Percentiles rank a stretch among this genome's conserved stretches.
These are phyloP conservation scores for Circinella umbellata DNA, from an alignment of 371 early-diverging fungal species.

Conservation along the genomic window DNA sequence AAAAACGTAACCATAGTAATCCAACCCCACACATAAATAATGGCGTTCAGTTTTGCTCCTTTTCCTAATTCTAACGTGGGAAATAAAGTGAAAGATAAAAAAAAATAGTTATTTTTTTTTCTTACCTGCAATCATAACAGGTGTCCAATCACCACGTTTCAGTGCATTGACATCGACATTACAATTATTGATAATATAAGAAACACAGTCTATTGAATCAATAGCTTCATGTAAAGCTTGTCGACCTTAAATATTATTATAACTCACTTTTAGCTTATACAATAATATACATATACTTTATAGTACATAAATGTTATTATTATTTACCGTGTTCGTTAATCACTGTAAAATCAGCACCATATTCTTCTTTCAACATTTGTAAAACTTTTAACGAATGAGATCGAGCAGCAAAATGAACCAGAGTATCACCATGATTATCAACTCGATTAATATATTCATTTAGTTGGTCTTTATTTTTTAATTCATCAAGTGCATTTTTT, in stretches of 20 bases:
- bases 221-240: conserved; percentile 58
- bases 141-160: conserved; percentile 63
- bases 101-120: not conserved
- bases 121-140: conserved; percentile 54
- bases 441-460: conserved; percentile 21
- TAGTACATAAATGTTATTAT: not conserved
- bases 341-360: conserved; percentile 41
- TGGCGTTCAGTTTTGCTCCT: no score
- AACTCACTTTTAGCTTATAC: no score
- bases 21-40: no score
- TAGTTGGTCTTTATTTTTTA: not conserved
- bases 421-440: conserved; percentile 50
- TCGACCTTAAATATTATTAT: conserved; percentile 31
- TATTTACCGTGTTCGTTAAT: conserved; percentile 53
- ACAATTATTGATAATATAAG: conserved; percentile 32
- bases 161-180: conserved; percentile 53
- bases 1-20: no score
- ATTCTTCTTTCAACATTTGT: conserved; percentile 26
- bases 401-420: conserved; percentile 57
- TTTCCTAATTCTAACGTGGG: not conserved
- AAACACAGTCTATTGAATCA: conserved; percentile 42
- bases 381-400: conserved; percentile 36
- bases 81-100: not conserved
- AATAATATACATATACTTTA: no score
- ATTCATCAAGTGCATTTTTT: not conserved